These are phyloP conservation scores for Theileria luwenshuni DNA, from an alignment of 169 alveolate species.

Conservation along the genomic window DNA sequence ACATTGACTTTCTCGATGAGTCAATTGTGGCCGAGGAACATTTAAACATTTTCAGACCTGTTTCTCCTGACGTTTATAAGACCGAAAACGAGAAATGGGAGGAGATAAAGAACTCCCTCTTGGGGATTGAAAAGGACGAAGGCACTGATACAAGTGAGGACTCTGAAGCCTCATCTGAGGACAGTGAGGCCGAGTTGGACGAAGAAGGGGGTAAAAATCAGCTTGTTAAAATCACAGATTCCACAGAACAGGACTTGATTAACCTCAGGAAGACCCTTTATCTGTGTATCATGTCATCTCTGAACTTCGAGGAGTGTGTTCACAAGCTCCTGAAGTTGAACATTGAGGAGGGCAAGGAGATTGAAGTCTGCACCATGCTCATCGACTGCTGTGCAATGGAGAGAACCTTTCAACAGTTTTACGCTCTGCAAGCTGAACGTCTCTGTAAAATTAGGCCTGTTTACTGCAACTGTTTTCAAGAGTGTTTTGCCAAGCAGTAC, in stretches of 20 bases:
- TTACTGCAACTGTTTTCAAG: conserved; percentile 89
- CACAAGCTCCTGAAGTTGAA: conserved; percentile 96
- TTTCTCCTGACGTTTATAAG: conserved; percentile 87
- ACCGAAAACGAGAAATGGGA: conserved; percentile 91
- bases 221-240: conserved; percentile 79
- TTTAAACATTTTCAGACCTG: conserved; percentile 89
- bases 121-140: conserved; percentile 78
- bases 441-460: conserved; percentile 90
- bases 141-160: conserved; percentile 72
- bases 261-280: conserved; percentile 94
- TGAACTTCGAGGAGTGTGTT: conserved; percentile 97
- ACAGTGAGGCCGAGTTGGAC: conserved; percentile 72
- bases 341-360: conserved; percentile 90
- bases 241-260: conserved; percentile 93
- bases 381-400: conserved; percentile 99
- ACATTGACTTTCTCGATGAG: conserved; percentile 90
- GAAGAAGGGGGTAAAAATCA: conserved; percentile 65
- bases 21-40: conserved; percentile 91
- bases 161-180: conserved; percentile 81
- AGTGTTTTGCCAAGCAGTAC: conserved; percentile 82
- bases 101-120: conserved; percentile 86
- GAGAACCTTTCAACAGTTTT: conserved; percentile 95
- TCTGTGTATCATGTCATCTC: conserved; percentile 95
- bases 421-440: conserved; percentile 94
- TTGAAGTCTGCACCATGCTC: conserved; percentile 94